These are phyloP conservation scores for Corymbia maculata DNA, from an alignment of 345 rosid species.

Conservation along the genomic window DNA sequence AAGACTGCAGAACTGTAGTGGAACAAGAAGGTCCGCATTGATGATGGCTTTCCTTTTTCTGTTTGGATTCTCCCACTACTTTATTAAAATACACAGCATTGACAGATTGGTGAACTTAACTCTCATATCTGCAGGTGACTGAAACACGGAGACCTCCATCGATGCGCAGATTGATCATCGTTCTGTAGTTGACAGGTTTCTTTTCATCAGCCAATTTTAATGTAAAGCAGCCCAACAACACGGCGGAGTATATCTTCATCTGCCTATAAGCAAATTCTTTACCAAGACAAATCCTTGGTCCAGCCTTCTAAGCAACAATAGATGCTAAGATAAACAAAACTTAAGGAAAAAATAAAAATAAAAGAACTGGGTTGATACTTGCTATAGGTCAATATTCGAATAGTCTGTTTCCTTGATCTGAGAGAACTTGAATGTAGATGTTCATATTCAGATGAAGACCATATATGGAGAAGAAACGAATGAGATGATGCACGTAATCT, in stretches of 20 bases:
- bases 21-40: too few relatives aligned
- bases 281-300: slow-evolving; percentile 50
- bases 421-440: neutral
- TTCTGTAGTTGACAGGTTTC: slow-evolving; percentile 32
- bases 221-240: slow-evolving; percentile 18
- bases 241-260: slow-evolving; percentile 48
- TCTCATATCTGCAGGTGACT: slow-evolving; percentile 9
- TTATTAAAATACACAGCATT: neutral
- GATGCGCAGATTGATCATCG: slow-evolving; percentile 51
- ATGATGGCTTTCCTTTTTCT: too few relatives aligned
- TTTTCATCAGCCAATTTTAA: slow-evolving; percentile 39
- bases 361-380: neutral
- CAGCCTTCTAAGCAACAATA: slow-evolving; percentile 32
- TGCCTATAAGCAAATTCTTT: slow-evolving; percentile 55
- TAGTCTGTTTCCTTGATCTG: neutral
- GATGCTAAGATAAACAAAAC: neutral
- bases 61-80: too few relatives aligned
- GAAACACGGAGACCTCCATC: slow-evolving; percentile 53
- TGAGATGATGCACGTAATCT: neutral
- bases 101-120: neutral
- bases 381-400: neutral
- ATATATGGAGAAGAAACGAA: neutral
- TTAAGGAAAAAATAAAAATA: neutral
- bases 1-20: too few relatives aligned
- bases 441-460: neutral